phyloP scores from a whole-genome alignment of 2,329 filamentous ascomycete genomes.

The Trichophyton mentagrophytes region DNA sequence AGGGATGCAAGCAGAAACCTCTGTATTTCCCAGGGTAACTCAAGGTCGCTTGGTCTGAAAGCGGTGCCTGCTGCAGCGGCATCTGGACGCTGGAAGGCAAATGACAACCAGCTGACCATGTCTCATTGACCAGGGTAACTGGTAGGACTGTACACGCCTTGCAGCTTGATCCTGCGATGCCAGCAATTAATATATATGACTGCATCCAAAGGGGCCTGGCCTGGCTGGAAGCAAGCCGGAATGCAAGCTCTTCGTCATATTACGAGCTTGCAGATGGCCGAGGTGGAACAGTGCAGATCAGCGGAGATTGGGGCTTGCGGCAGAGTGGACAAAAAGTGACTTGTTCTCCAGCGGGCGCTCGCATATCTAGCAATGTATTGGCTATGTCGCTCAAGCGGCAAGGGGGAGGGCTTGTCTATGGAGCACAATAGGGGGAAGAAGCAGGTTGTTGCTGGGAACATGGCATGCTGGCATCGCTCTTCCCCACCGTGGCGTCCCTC shows the following conservation, averaged over 20 bases:
- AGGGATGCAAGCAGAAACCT: not conserved
- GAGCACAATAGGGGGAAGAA: not conserved
- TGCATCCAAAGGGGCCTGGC: not conserved
- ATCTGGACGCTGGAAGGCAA: not conserved
- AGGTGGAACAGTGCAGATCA: conserved; percentile 1
- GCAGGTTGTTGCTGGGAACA: not conserved
- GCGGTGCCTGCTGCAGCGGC: not conserved
- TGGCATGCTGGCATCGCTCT: not conserved
- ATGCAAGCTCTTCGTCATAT: not conserved
- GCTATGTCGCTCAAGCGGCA: not conserved
- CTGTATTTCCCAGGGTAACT: not conserved
- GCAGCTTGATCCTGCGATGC: conserved; percentile 1
- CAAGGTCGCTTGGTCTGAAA: not conserved
- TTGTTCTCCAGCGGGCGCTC: not conserved
- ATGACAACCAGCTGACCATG: not conserved
- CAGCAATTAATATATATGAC: not conserved
- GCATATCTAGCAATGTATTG: not conserved
- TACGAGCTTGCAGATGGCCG: not conserved
- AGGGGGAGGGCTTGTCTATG: not conserved
- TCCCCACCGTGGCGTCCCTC: conserved; percentile 1
- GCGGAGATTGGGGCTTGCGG: not conserved
- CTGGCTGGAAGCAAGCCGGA: not conserved
- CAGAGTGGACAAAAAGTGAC: not conserved
- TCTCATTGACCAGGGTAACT: not conserved
- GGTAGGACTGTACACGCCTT: not conserved